A percentile compares a stretch with the other conserved stretches of the same genome.
Evolutionary conservation across 306 rosid genomes (phyloP).

Genomic region (Prinsepia uniflora): DNA sequence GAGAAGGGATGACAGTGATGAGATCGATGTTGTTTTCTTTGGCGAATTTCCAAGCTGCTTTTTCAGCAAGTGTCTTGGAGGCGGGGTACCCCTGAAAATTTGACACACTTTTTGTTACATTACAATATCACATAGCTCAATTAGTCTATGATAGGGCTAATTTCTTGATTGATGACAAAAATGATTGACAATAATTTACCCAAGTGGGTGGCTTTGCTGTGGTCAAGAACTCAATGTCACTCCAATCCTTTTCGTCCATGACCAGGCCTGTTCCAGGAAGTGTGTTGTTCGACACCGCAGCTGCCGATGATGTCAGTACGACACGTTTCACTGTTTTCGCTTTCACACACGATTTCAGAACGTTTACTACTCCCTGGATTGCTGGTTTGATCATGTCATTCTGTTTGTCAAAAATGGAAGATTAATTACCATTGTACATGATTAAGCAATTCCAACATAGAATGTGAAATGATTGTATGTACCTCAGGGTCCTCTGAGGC

Average conservation of each 20-base stretch:
- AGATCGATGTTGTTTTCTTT: slow-evolving; percentile 64
- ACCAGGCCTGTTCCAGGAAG: slow-evolving; percentile 49
- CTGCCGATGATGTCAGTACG: slow-evolving; percentile 77
- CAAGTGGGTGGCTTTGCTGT: slow-evolving; percentile 69
- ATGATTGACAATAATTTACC: slow-evolving; percentile 36
- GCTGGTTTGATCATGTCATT: slow-evolving; percentile 92
- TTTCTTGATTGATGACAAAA: neutral
- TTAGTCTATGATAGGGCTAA: neutral
- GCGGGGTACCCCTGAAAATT: slow-evolving; percentile 64
- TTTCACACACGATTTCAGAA: slow-evolving; percentile 57
- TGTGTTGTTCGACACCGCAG: slow-evolving; percentile 56
- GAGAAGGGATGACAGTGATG: slow-evolving; percentile 67
- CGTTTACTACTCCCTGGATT: slow-evolving; percentile 60
- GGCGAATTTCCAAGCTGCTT: slow-evolving; percentile 72
- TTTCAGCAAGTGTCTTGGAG: slow-evolving; percentile 73
- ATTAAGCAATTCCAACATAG: neutral
- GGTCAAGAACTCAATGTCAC: slow-evolving; percentile 55
- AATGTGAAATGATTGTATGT: neutral
- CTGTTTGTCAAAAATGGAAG: slow-evolving; percentile 23
- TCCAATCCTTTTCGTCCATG: slow-evolving; percentile 61
- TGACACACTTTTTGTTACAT: neutral
- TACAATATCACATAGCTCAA: neutral
- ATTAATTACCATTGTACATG: slow-evolving; percentile 1
- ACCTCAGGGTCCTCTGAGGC: slow-evolving; percentile 89
- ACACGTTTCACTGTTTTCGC: slow-evolving; percentile 66